Evolutionary conservation across 2,329 filamentous ascomycete species (phyloP), one percentile per base, ranked within the genome.

Genomic region (Sporothrix inflata): DNA sequence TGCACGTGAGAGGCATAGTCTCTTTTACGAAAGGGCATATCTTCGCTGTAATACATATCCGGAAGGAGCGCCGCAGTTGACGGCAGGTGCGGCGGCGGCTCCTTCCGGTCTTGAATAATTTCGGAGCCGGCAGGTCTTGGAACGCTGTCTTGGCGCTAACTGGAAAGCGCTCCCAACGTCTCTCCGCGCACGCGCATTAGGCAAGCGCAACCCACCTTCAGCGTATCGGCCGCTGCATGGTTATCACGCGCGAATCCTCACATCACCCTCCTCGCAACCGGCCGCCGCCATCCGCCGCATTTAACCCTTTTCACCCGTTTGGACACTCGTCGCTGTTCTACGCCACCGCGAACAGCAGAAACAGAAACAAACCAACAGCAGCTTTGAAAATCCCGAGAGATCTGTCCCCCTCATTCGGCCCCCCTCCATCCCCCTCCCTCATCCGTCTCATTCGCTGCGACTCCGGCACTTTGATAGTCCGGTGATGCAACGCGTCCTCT

Each of bases 191-290:
- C 24, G 51, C 51, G 51, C 21, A 55, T 55, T 38, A n/a, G 55
- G 55, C 55, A 60, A 38, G 55, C 55, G 55, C 55, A 60, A 60
- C 27, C 55, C 24, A 38, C 30, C 24, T 24, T 24, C n/a, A 9
- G 45, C 60, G 60, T 65, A 45, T 65, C 60, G 38, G 38, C 38
- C 40, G 34, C 57, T 24, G 30, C 30, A 61, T 63, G 60, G 60
- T 27, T 45, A 65, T 65, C 60, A 65, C 21, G 57, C 57, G 57
- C 57, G 57, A 63, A 63, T 63, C 57, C 34, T 63, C 57, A 42
- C 57, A 42, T 63, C 57, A 65, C 7, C 60, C 60, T 65, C 21
- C 7, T 55, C 24, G 21, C 51, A 67, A 7, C 63, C 40, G 30
- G n/a, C 12, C 5, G 3, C 12, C 19, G 8, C 30, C 60, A 45